Evolutionary conservation across 768 basidiomycete genomes (phyloP), one percentile per base, ranked within the genome.

Genomic region (Suillus americanus): DNA sequence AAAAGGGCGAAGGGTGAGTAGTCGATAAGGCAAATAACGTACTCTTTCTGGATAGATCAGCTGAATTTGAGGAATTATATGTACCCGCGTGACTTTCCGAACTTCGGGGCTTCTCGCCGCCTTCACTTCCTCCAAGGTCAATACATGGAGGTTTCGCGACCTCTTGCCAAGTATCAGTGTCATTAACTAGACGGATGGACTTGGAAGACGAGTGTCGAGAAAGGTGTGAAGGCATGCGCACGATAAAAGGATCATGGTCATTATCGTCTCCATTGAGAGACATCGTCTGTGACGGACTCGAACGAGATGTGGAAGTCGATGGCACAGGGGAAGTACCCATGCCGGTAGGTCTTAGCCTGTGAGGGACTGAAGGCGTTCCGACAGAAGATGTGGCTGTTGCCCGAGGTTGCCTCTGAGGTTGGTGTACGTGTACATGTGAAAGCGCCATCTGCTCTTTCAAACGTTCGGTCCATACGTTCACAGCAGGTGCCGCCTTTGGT

Each of bases 161-260:
- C 65, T 79, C 83, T 45, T 81, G 85, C 83, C 83, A 82, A 64
- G 70, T 75, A 66, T 82, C 79, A 55, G 75, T 72, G 8, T 74
- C 66, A 20, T 65, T 50, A 43, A 74, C 63, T 46, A 70, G 61
- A 13, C 70, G 65, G 12, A 65, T 72, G 0, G 74, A 70, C 62
- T 64, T 66, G 51, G 71, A 74, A 20, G 74, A 75, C 18, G 73
- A 65, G 59, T 61, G 69, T 53, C 74, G 76, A 57, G 73, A 73
- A 25, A 73, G 75, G 51, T 74, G 75, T 20, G 77, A 75, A 20
- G 74, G 74, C 14, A 78, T 65, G 23, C 79, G 79, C 28, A 85
- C 78, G 60, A 85, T 73, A 65, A 84, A 82, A 3, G 83, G 77
- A 73, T 86, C 82, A 46, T 79, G 75, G 25, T 72, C 65, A 30